Evolutionary conservation across 345 rosid genomes (phyloP).

Genomic region (Orychophragmus violaceus): DNA sequence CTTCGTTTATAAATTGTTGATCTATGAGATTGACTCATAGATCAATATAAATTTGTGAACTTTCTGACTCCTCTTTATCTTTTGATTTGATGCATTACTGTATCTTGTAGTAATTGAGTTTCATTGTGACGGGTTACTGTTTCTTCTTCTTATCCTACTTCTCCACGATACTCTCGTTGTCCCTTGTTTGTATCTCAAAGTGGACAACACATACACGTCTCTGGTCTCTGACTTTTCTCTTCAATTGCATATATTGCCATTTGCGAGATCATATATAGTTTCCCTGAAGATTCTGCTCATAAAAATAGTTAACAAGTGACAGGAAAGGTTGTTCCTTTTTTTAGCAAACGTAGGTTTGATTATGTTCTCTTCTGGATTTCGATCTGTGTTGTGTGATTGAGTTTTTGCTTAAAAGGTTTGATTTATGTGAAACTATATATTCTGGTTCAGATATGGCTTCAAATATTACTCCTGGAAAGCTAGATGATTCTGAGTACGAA

Average conservation of each 20-base stretch:
- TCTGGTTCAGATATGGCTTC: slow-evolving; percentile 52
- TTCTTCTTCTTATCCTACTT: slow-evolving; percentile 8
- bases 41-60: neutral
- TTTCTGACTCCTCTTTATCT: neutral
- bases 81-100: neutral
- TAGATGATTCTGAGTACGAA: slow-evolving; percentile 58
- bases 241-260: neutral
- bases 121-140: neutral
- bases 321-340: neutral
- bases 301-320: neutral
- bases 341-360: neutral
- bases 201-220: slow-evolving; percentile 14
- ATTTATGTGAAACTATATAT: neutral
- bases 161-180: slow-evolving; percentile 26
- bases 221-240: slow-evolving; percentile 11
- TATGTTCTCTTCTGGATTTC: neutral
- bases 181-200: slow-evolving; percentile 19
- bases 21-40: neutral
- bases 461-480: slow-evolving; percentile 36
- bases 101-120: neutral
- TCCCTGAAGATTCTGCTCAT: neutral
- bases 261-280: neutral
- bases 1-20: neutral
- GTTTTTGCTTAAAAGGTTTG: neutral
- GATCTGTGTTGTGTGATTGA: neutral